Conservation (phyloP, 2,329 filamentous ascomycete genomes). For the Metarhizium album region DNA sequence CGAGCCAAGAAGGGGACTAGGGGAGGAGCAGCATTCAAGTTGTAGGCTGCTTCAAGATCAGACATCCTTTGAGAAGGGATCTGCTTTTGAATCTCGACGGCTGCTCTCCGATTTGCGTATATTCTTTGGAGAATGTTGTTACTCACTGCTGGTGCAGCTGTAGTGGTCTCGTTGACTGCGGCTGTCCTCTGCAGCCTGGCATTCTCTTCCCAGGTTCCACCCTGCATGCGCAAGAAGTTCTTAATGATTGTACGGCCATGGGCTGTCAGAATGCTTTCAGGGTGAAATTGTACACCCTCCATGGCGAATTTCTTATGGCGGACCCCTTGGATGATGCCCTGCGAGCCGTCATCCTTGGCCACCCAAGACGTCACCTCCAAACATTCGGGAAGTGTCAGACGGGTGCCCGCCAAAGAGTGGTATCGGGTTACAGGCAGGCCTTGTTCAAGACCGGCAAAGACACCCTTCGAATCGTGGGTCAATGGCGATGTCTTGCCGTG, state of each 20-base stretch:
- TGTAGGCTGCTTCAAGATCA: conserved; percentile 79
- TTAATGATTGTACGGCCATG: conserved; percentile 81
- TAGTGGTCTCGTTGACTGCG: conserved; percentile 16
- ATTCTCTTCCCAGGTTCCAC: conserved; percentile 86
- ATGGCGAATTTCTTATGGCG: conserved; percentile 82
- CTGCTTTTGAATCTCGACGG: conserved; percentile 70
- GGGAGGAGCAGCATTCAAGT: conserved; percentile 74
- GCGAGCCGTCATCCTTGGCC: conserved; percentile 60
- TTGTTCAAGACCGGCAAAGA: conserved; percentile 73
- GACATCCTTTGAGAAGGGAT: conserved; percentile 74
- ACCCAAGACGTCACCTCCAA: conserved; percentile 91
- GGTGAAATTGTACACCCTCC: conserved; percentile 97
- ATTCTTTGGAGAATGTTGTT: conserved; percentile 85
- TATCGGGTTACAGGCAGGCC: conserved; percentile 85
- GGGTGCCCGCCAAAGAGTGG: conserved; percentile 89
- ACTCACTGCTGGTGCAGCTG: conserved; percentile 41
- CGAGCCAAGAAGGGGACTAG: conserved; percentile 71
- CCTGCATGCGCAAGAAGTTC: conserved; percentile 81
- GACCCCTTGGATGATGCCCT: conserved; percentile 91
- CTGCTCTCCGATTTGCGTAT: conserved; percentile 67
- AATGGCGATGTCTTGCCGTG: conserved; percentile 94
- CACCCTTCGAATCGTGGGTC: conserved; percentile 81
- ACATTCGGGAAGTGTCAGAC: conserved; percentile 72
- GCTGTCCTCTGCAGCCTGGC: conserved; percentile 40
- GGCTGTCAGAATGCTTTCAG: conserved; percentile 90